Evolutionary conservation across 306 rosid species (phyloP), one percentile per base, ranked within the genome.

Genomic region (Fragaria nilgerrensis): DNA sequence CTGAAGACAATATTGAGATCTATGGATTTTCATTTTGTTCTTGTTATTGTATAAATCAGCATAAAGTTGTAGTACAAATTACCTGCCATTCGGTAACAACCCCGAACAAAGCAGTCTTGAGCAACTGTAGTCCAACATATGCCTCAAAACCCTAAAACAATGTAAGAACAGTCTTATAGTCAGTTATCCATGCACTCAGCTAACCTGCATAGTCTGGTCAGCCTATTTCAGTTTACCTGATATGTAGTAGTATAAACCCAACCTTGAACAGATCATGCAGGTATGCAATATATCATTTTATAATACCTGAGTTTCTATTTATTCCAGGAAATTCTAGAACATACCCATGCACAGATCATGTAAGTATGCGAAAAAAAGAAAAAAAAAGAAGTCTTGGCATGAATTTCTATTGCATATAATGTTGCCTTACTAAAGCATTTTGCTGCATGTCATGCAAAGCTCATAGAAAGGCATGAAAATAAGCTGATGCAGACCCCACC

Each of bases 31-130:
- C 44, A 43, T 23, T 58, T 17, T 15, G 1, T 39, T 56, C 27
- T 23, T 23, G 69, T 25, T 25, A 27, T 13, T 20, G 27, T 32
- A 58, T 58, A 58, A 23, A 75, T 45, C 71, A 75, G 71, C 70
- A 63, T 63, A 78, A 75, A 67, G 9, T 62, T 44, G 6, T 75
- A 53, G 77, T 55, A 62, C 11, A 70, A 47, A 81, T 78, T 87
- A 92, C 99, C 99, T 96, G 99, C 99, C 99, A 96, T 81, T 96
- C 99, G 44, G 96, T 85, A 82, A 81, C 82, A 78, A 82, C 85
- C 79, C 94, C 89, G 1, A 81, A 86, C 52, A 88, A 80, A 78
- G 98, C 92, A 74, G 97, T 91, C 76, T 12, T 82, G 74, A 96
- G 97, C 87, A 96, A 84, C 52, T 82, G 85, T 9, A 92, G 85